These are phyloP conservation scores for Musa schizocarpa DNA, from an alignment of 176 grass and related monocot species.

Conservation along the genomic window DNA sequence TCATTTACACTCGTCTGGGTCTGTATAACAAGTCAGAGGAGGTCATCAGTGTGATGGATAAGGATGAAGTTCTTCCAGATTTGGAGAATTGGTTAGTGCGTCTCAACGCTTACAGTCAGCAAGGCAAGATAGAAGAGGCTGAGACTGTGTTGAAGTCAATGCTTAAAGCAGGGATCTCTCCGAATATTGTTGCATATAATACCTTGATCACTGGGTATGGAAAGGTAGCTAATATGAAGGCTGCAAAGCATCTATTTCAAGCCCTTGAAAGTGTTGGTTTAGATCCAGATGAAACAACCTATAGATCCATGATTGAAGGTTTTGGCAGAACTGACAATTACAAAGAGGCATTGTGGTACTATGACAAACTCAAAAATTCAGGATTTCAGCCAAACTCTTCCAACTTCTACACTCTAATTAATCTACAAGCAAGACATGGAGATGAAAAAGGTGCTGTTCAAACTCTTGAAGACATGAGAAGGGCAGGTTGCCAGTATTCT, in stretches of 20 bases:
- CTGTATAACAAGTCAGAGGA: conserved; percentile 61
- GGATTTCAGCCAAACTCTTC: conserved; percentile 69
- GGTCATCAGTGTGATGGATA: conserved; percentile 44
- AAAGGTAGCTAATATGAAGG: conserved; percentile 38
- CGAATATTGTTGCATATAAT: conserved; percentile 82
- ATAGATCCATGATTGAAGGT: conserved; percentile 91
- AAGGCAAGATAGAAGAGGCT: conserved; percentile 70
- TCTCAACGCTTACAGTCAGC: conserved; percentile 74
- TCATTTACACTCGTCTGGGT: conserved; percentile 55
- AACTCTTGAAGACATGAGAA: conserved; percentile 66
- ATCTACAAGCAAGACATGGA: conserved; percentile 63
- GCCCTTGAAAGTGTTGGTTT: conserved; percentile 40
- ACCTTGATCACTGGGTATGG: conserved; percentile 92
- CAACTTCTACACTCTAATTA: conserved; percentile 89
- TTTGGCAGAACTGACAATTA: conserved; percentile 65
- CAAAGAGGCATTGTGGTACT: conserved; percentile 43
- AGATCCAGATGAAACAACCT: conserved; percentile 75
- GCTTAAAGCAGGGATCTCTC: conserved; percentile 32
- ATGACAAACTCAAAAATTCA: conserved; percentile 50
- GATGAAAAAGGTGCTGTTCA: conserved; percentile 40
- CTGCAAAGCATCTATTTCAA: conserved; percentile 42
- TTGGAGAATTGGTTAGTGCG: conserved; percentile 80
- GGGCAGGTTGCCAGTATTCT: conserved; percentile 51
- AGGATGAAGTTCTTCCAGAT: conserved; percentile 57
- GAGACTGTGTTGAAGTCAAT: conserved; percentile 48